A percentile compares a stretch with the other conserved stretches of the same genome.
Evolutionary conservation across 768 basidiomycete genomes (phyloP).

Genomic region (Leccinum sublutescens): DNA sequence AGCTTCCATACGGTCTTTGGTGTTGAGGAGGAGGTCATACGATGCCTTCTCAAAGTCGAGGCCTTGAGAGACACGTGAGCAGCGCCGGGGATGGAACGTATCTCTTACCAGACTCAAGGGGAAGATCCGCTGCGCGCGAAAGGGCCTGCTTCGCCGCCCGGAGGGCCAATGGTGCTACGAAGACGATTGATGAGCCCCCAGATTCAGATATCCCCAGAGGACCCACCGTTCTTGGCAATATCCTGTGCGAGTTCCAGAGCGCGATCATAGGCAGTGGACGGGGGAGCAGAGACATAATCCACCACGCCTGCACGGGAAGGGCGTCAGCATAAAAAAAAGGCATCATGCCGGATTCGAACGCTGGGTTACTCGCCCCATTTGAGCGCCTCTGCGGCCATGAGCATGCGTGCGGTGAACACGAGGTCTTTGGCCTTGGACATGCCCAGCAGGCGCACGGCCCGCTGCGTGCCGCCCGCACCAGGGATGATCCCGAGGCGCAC

Average conservation of each 20-base stretch:
- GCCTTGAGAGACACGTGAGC: slow-evolving; percentile 43
- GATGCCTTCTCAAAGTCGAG: slow-evolving; percentile 88
- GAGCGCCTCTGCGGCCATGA: slow-evolving; percentile 66
- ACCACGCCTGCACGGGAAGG: slow-evolving; percentile 59
- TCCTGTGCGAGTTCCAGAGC: slow-evolving; percentile 67
- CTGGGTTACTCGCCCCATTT: slow-evolving; percentile 55
- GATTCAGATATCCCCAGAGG: background rate
- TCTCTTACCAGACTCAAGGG: slow-evolving; percentile 66
- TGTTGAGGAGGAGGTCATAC: slow-evolving; percentile 76
- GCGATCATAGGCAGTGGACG: slow-evolving; percentile 60
- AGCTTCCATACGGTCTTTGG: slow-evolving; percentile 79
- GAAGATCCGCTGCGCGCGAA: slow-evolving; percentile 72
- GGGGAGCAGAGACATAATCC: slow-evolving; percentile 71
- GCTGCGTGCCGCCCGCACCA: slow-evolving; percentile 87
- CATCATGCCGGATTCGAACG: background rate
- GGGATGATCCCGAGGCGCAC: slow-evolving; percentile 81
- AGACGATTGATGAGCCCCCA: background rate
- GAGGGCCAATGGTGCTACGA: slow-evolving; percentile 77
- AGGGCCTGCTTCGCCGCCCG: slow-evolving; percentile 88
- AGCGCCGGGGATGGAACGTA: background rate
- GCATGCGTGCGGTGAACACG: slow-evolving; percentile 74
- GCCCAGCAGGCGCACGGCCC: slow-evolving; percentile 75
- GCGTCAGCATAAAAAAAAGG: slow-evolving; percentile 2
- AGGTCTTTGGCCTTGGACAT: slow-evolving; percentile 80
- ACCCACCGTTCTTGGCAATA: slow-evolving; percentile 65